Percentiles rank a stretch among this genome's conserved stretches.
Conservation (phyloP, 176 grass and related monocot genomes). For the Calamus simplicifolius region DNA sequence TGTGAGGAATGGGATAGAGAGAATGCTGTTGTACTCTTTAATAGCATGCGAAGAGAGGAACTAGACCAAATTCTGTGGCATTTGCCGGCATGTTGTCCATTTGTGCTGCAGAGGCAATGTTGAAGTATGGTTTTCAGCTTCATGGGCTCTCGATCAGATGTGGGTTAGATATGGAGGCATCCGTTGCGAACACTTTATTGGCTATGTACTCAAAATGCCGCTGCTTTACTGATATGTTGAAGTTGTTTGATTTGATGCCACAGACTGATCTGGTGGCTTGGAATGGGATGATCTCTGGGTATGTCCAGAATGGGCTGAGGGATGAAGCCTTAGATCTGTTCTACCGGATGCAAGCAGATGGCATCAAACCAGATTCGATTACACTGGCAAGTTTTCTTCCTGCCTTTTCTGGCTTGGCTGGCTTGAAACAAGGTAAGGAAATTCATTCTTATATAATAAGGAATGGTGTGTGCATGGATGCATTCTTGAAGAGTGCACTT, state of each 20-base stretch:
- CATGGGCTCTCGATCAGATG: constrained; percentile 62
- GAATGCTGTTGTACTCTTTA: constrained; percentile 31
- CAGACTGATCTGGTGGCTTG: constrained; percentile 51
- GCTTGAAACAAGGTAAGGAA: constrained; percentile 52
- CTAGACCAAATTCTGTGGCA: constrained; percentile 43
- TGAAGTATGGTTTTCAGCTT: constrained; percentile 49
- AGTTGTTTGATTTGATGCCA: constrained; percentile 52
- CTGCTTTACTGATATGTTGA: constrained; percentile 49
- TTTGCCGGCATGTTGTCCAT: constrained; percentile 61
- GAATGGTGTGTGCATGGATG: constrained; percentile 52
- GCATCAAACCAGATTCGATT: constrained; percentile 50
- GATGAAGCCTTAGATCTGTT: constrained; percentile 53
- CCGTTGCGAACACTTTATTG: constrained; percentile 59
- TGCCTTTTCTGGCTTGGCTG: constrained; percentile 47
- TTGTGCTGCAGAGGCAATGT: constrained; percentile 41
- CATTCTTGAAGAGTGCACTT: constrained; percentile 78
- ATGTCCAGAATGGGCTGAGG: constrained; percentile 59
- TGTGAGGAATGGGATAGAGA: constrained; percentile 28
- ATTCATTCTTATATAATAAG: constrained; percentile 67
- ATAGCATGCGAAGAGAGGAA: constrained; percentile 35
- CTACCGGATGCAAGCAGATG: constrained; percentile 43
- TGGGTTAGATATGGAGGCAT: constrained; percentile 44
- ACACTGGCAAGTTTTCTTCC: constrained; percentile 71
- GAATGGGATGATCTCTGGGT: constrained; percentile 81
- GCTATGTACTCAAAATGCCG: constrained; percentile 66